These are phyloP conservation scores for Daldinia vernicosa DNA, from an alignment of 495 filamentous ascomycete genomes.

Conservation along the genomic window DNA sequence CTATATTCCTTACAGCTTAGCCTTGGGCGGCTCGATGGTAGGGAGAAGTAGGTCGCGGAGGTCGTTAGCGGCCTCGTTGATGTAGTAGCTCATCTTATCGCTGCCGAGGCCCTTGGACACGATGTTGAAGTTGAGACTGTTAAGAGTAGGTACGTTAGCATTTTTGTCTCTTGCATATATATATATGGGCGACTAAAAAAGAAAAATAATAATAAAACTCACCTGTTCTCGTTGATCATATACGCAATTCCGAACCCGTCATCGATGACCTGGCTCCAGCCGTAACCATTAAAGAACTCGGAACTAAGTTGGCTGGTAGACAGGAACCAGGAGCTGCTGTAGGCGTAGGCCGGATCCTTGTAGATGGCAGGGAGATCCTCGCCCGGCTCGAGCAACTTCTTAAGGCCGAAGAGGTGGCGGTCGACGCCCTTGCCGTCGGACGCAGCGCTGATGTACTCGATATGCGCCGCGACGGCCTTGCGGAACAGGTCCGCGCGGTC, in stretches of 20 bases:
- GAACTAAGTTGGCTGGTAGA: constrained; percentile 88
- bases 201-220: constrained; percentile 48
- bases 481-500: constrained; percentile 78
- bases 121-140: constrained; percentile 96
- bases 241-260: constrained; percentile 97
- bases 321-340: constrained; percentile 89
- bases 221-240: constrained; percentile 98
- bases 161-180: constrained; percentile 23
- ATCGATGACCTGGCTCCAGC: constrained; percentile 98
- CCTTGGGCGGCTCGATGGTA: constrained; percentile 82
- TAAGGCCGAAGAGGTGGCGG: constrained; percentile 94
- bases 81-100: constrained; percentile 91
- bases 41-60: constrained; percentile 88
- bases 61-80: constrained; percentile 92
- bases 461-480: constrained; percentile 80
- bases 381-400: constrained; percentile 84
- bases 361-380: constrained; percentile 85
- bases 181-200: constrained; percentile 14
- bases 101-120: constrained; percentile 91
- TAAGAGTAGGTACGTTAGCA: constrained; percentile 7
- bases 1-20: constrained; percentile 74
- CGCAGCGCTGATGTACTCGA: constrained; percentile 88
- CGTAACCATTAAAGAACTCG: constrained; percentile 99
- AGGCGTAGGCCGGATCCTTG: constrained; percentile 84
- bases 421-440: constrained; percentile 94